Percentiles rank a stretch among this genome's conserved stretches.
Conservation (phyloP, 768 basidiomycete genomes). For the Boletus insuetus region DNA sequence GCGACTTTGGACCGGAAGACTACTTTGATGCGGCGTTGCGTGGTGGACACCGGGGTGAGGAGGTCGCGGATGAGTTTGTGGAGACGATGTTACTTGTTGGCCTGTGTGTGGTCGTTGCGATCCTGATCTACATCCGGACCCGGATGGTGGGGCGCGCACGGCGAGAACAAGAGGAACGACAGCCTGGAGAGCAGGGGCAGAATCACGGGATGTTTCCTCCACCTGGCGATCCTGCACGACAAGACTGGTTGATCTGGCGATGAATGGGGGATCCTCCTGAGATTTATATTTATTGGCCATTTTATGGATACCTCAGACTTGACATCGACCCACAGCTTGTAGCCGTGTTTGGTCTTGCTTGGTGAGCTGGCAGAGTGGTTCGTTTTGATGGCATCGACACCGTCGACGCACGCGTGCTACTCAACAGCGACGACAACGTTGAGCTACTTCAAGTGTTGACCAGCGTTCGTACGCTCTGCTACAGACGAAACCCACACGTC, state of each 20-base stretch:
- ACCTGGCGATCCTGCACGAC: conserved; percentile 59
- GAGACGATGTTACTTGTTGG: conserved; percentile 80
- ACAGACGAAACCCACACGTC: neutral
- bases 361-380: conserved; percentile 5
- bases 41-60: conserved; percentile 58
- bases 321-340: neutral
- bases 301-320: neutral
- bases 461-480: neutral
- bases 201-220: conserved; percentile 55
- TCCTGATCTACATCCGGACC: conserved; percentile 76
- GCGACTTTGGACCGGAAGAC: conserved; percentile 78
- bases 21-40: conserved; percentile 71
- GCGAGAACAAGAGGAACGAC: conserved; percentile 53
- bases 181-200: conserved; percentile 33
- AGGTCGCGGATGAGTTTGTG: conserved; percentile 64
- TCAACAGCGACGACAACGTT: conserved; percentile 12
- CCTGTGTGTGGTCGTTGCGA: conserved; percentile 69
- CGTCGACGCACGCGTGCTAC: conserved; percentile 4
- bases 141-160: conserved; percentile 73
- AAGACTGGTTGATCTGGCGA: conserved; percentile 62
- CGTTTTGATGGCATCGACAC: neutral
- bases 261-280: conserved; percentile 2
- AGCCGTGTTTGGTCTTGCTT: conserved; percentile 27
- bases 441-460: neutral
- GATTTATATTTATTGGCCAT: conserved; percentile 3